Evolutionary conservation across 2,329 filamentous ascomycete genomes (phyloP).

Genomic region (Chaetoscypha palmicola): DNA sequence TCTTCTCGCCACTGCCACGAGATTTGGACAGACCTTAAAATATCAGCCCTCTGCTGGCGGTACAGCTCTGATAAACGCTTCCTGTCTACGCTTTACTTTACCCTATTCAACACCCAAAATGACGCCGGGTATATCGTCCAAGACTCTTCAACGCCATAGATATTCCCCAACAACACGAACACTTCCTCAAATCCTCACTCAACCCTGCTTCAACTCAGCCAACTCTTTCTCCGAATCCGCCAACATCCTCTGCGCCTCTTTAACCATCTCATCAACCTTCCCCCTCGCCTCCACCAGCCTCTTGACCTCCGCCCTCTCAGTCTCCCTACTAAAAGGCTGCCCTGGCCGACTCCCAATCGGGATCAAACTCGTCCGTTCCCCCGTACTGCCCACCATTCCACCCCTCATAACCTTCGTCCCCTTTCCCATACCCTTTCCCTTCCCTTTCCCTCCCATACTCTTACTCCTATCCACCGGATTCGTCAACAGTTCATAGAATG

Average conservation of each 20-base stretch:
- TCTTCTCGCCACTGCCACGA: too few species aligned
- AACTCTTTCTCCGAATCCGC: slow-evolving; percentile 24
- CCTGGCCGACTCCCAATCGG: slow-evolving; percentile 59
- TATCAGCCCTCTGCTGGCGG: too few species aligned
- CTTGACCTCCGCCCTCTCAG: slow-evolving; percentile 57
- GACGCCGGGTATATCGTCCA: too few species aligned
- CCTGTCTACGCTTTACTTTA: too few species aligned
- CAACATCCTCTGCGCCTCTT: slow-evolving; percentile 20
- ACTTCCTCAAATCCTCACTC: too few species aligned
- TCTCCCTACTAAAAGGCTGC: slow-evolving; percentile 67
- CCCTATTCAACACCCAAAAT: too few species aligned
- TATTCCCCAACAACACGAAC: too few species aligned
- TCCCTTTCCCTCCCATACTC: slow-evolving; percentile 29
- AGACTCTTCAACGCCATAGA: too few species aligned
- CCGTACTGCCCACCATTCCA: slow-evolving; percentile 34
- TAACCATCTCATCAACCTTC: slow-evolving; percentile 46
- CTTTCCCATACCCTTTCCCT: slow-evolving; percentile 54
- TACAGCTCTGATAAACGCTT: too few species aligned
- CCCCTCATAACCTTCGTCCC: slow-evolving; percentile 42
- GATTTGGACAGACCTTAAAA: too few species aligned
- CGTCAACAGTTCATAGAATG: slow-evolving; percentile 83
- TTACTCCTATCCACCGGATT: slow-evolving; percentile 46
- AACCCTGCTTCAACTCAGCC: slow-evolving; percentile 16
- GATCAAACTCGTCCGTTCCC: slow-evolving; percentile 67
- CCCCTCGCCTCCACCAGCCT: slow-evolving; percentile 56